Evolutionary conservation across 352 stramenopile genomes (phyloP).

Genomic region (Lagenidium sp.): DNA sequence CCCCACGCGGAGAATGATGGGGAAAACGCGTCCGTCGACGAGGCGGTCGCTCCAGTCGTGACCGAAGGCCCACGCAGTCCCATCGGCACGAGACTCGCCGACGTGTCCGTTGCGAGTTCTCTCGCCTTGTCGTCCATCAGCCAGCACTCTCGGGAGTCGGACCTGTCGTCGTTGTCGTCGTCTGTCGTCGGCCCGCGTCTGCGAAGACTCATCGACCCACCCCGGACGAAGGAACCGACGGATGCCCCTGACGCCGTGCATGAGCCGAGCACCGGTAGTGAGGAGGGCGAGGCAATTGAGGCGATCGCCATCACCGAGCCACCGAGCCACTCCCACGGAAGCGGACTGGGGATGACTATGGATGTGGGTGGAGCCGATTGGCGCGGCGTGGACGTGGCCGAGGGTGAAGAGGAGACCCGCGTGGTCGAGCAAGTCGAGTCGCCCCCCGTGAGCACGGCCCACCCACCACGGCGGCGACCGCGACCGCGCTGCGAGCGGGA

Average conservation of each 20-base stretch:
- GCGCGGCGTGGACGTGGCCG: too few relatives aligned
- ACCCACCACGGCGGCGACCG: too few relatives aligned
- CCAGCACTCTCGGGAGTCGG: slow-evolving; percentile 23
- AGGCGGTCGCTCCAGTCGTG: too few relatives aligned
- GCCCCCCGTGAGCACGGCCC: neutral
- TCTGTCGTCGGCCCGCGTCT: slow-evolving; percentile 23
- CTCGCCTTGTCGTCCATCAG: slow-evolving; percentile 59
- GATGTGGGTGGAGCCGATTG: neutral
- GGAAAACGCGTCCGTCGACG: too few relatives aligned
- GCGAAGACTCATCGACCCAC: slow-evolving; percentile 3
- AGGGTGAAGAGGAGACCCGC: too few relatives aligned
- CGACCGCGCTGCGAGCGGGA: slow-evolving; percentile 12
- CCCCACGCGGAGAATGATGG: too few relatives aligned
- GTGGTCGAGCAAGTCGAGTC: neutral
- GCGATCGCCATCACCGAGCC: too few relatives aligned
- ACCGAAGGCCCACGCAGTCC: too few relatives aligned
- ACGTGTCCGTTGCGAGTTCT: slow-evolving; percentile 27
- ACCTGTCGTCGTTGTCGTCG: slow-evolving; percentile 58
- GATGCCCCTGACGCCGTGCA: too few relatives aligned
- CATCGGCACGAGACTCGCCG: too few relatives aligned
- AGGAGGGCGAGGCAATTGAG: too few relatives aligned
- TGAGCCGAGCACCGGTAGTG: too few relatives aligned
- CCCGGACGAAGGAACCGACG: neutral
- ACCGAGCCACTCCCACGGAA: neutral
- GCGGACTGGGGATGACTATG: neutral